Evolutionary conservation across 768 basidiomycete species (phyloP).

Genomic region (Xerocomellus intermedius): DNA sequence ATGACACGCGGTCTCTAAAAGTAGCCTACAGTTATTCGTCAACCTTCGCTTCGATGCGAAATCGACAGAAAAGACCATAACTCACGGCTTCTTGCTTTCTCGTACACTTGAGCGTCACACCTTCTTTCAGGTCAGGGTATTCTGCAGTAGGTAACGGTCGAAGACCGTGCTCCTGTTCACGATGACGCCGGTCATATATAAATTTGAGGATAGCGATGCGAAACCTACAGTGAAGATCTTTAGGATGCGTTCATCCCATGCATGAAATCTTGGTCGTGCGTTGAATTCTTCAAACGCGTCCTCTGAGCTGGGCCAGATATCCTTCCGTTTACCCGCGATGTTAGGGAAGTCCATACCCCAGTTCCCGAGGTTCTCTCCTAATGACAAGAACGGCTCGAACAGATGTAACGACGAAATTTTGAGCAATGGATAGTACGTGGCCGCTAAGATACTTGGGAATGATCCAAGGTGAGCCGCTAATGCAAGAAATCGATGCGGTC

Average conservation of each 20-base stretch:
- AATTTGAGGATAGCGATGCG: neutral
- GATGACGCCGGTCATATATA: neutral
- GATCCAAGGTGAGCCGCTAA: neutral
- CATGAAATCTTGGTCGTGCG: neutral
- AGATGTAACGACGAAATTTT: conserved; percentile 10
- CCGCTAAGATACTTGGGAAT: neutral
- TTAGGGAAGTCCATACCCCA: neutral
- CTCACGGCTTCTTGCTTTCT: conserved; percentile 2
- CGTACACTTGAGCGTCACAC: conserved; percentile 6
- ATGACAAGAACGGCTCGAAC: neutral
- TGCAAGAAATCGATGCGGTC: too few relatives aligned
- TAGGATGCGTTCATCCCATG: conserved; percentile 8
- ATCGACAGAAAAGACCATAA: neutral
- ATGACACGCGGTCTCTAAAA: neutral
- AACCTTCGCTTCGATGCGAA: too few relatives aligned
- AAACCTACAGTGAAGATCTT: neutral
- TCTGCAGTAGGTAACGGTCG: conserved; percentile 3
- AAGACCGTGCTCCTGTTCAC: conserved; percentile 6
- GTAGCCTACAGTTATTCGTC: neutral
- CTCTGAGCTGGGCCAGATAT: conserved; percentile 1
- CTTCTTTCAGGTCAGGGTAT: neutral
- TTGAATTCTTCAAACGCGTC: neutral
- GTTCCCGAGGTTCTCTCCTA: neutral
- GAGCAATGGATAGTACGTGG: neutral
- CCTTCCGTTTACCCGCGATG: neutral